phyloP scores from a whole-genome alignment of 805 yeast genomes.

The Geotrichum ghanense region DNA sequence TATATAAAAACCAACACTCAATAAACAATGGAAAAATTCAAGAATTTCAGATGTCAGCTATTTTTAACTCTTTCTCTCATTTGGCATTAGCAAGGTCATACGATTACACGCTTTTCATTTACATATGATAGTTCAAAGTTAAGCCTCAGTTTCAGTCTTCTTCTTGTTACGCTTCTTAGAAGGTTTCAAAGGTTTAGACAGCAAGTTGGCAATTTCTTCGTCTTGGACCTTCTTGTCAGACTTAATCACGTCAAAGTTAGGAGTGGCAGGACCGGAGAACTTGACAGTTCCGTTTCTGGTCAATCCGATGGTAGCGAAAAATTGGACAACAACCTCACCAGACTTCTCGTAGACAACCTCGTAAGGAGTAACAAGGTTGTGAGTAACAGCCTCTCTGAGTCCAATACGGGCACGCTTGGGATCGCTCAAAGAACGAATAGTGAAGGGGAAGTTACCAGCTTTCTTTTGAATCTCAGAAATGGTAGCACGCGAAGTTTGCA shows the following conservation, averaged over 20 bases:
- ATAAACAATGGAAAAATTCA: too few species aligned
- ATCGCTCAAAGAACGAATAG: conserved; percentile 53
- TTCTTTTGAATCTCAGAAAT: conserved; percentile 58
- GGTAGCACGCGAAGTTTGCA: conserved; percentile 57
- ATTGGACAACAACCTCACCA: conserved; percentile 57
- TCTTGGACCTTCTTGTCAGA: conserved; percentile 46
- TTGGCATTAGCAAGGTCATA: too few species aligned
- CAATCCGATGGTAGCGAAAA: conserved; percentile 62
- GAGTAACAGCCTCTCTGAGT: conserved; percentile 58
- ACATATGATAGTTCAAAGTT: conserved; percentile 5
- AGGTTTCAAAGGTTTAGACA: conserved; percentile 42
- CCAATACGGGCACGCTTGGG: conserved; percentile 66
- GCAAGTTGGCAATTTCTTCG: conserved; percentile 35
- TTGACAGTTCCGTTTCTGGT: conserved; percentile 63
- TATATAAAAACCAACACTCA: too few species aligned
- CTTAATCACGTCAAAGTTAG: conserved; percentile 40
- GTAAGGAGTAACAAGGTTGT: conserved; percentile 54
- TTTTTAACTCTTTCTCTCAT: too few species aligned
- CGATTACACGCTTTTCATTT: too few species aligned
- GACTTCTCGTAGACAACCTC: conserved; percentile 59
- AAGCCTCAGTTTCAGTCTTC: conserved; percentile 19
- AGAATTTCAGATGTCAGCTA: too few species aligned
- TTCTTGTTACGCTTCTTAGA: conserved; percentile 35
- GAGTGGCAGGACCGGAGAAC: conserved; percentile 41
- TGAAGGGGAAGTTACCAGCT: conserved; percentile 57